These are phyloP conservation scores for Kodamaea suecica DNA, from an alignment of 1,139 yeast genomes.

Conservation along the genomic window DNA sequence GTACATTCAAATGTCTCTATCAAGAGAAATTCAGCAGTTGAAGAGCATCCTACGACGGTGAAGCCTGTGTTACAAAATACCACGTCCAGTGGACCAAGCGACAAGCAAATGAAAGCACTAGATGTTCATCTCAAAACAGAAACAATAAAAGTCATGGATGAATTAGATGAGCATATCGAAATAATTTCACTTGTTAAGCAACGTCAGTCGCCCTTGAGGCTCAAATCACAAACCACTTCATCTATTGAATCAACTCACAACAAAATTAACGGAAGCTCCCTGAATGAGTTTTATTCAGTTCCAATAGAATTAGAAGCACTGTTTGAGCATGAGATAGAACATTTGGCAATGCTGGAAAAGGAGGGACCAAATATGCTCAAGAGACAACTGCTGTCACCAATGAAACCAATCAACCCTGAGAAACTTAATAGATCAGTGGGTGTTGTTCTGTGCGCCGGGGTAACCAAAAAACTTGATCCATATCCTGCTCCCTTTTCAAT, in stretches of 20 bases:
- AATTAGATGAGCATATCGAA: too few species aligned
- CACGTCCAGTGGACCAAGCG: too few species aligned
- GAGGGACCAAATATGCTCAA: neutral
- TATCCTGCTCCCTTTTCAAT: neutral
- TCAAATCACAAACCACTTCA: too few species aligned
- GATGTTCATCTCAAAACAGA: neutral
- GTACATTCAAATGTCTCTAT: too few species aligned
- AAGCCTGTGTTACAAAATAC: neutral
- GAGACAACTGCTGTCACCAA: neutral
- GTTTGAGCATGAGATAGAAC: too few species aligned
- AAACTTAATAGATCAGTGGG: neutral
- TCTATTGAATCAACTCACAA: too few species aligned
- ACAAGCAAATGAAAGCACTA: neutral
- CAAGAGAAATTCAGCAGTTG: too few species aligned
- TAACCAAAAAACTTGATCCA: neutral
- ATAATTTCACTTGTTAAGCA: too few species aligned
- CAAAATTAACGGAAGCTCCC: neutral
- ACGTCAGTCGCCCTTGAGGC: too few species aligned
- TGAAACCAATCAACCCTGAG: neutral
- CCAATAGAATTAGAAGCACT: constrained; percentile 1
- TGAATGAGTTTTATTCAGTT: neutral
- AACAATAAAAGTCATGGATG: too few species aligned
- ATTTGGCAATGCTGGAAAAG: neutral
- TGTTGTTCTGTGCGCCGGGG: neutral
- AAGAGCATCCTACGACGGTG: too few species aligned